Percentiles rank a stretch among this genome's conserved stretches.
Conservation (phyloP, 805 yeast species). For the Lipomyces spencermartinsiae region DNA sequence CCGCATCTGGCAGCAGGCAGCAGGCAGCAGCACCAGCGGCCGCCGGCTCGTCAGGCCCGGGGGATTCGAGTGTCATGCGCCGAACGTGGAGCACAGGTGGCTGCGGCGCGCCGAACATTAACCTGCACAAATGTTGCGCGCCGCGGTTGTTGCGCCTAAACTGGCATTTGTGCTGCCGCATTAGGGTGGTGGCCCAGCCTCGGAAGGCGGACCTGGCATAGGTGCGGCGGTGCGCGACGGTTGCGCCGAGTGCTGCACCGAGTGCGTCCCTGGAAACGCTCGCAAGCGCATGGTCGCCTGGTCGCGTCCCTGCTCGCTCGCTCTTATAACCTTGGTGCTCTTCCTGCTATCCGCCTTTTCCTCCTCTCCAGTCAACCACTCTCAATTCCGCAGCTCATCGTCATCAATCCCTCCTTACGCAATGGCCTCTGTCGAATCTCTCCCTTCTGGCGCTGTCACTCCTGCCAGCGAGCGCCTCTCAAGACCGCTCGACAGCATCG, state of each 20-base stretch:
- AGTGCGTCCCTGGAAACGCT: neutral
- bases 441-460: slow-evolving; percentile 31
- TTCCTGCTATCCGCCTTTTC: slow-evolving; percentile 1
- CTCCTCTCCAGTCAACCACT: neutral
- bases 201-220: neutral
- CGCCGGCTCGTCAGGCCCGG: neutral
- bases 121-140: neutral
- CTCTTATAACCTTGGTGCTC: slow-evolving; percentile 3
- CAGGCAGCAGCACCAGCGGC: neutral
- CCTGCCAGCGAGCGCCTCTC: slow-evolving; percentile 35
- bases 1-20: neutral
- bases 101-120: too few species aligned
- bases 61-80: too few species aligned
- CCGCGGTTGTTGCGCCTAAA: neutral
- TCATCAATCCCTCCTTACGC: slow-evolving; percentile 4
- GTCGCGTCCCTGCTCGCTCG: slow-evolving; percentile 9
- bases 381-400: neutral
- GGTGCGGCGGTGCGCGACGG: slow-evolving; percentile 17
- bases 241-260: slow-evolving; percentile 14
- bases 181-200: neutral
- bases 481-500: slow-evolving; percentile 29
- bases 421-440: slow-evolving; percentile 10
- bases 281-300: neutral
- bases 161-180: neutral
- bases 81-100: too few species aligned